Conservation (phyloP, 192 early-diverging fungal genomes). For the Gamsiella multidivaricata region DNA sequence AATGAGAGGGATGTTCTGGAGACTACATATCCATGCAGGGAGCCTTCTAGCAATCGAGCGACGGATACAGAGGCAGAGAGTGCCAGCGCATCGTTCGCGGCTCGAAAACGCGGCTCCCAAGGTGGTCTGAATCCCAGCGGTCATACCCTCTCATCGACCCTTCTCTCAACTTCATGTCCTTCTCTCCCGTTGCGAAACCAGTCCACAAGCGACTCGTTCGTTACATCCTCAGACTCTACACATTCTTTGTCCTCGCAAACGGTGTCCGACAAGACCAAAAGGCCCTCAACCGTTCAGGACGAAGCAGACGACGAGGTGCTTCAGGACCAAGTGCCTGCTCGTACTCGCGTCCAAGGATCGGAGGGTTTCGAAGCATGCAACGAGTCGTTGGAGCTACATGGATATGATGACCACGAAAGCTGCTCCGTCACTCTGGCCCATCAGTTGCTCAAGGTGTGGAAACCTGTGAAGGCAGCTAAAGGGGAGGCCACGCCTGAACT, state of each 20-base stretch:
- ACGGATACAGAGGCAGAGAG: background rate
- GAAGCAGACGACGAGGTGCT: background rate
- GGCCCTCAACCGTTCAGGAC: slow-evolving; percentile 13
- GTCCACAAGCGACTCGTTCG: background rate
- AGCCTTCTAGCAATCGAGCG: background rate
- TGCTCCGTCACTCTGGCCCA: slow-evolving; percentile 20
- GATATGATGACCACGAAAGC: slow-evolving; percentile 21
- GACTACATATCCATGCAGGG: no score
- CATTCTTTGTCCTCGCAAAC: background rate
- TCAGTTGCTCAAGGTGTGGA: slow-evolving; percentile 31
- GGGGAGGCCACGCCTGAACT: background rate
- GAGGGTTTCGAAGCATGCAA: background rate
- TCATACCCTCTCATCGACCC: background rate
- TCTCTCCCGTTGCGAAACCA: slow-evolving; percentile 10
- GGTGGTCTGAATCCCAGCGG: background rate
- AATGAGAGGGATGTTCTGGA: background rate
- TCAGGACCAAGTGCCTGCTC: background rate
- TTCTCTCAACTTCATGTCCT: slow-evolving; percentile 32
- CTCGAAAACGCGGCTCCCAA: background rate
- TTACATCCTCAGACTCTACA: background rate
- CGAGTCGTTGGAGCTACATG: background rate
- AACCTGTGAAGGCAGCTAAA: background rate
- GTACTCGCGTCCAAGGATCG: background rate
- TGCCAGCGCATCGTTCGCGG: background rate
- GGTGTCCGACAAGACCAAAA: background rate